Percentiles rank a stretch among this genome's conserved stretches.
Conservation (phyloP, 176 grass and related monocot species). For the Cymbopogon citratus region DNA sequence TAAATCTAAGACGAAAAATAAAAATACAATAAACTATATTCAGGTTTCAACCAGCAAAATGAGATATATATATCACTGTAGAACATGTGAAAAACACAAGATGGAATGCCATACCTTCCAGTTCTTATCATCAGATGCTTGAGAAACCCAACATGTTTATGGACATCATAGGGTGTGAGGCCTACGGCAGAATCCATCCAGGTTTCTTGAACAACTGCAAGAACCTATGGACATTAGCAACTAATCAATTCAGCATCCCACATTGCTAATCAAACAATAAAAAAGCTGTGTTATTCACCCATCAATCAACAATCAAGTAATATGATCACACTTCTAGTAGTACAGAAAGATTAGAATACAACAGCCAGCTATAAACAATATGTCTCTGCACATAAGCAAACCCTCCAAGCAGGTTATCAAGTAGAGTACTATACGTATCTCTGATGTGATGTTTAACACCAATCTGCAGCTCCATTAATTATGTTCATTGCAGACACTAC, state of each 20-base stretch:
- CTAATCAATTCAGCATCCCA: constrained; percentile 35
- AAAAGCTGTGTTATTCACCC: no score
- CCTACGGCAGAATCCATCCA: constrained; percentile 70
- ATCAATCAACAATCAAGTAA: no score
- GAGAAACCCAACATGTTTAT: constrained; percentile 72
- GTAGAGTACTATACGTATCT: neutral
- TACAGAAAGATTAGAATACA: neutral
- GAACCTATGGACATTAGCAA: constrained; percentile 88
- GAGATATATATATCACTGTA: neutral
- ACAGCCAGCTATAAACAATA: neutral
- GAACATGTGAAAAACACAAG: neutral
- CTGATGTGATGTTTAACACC: neutral
- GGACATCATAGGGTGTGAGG: constrained; percentile 67
- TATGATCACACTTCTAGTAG: neutral
- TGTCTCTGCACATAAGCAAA: neutral
- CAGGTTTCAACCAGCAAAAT: no score
- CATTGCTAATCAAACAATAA: constrained; percentile 18
- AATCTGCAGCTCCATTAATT: neutral
- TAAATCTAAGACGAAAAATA: no score
- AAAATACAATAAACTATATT: no score
- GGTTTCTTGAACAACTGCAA: constrained; percentile 90
- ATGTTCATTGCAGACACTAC: neutral
- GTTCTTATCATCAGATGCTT: constrained; percentile 94
- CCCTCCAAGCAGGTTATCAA: neutral
- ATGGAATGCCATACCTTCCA: constrained; percentile 57